Evolutionary conservation across 1,139 yeast genomes (phyloP).

Genomic region (Kurtzmaniella quercitrusa): DNA sequence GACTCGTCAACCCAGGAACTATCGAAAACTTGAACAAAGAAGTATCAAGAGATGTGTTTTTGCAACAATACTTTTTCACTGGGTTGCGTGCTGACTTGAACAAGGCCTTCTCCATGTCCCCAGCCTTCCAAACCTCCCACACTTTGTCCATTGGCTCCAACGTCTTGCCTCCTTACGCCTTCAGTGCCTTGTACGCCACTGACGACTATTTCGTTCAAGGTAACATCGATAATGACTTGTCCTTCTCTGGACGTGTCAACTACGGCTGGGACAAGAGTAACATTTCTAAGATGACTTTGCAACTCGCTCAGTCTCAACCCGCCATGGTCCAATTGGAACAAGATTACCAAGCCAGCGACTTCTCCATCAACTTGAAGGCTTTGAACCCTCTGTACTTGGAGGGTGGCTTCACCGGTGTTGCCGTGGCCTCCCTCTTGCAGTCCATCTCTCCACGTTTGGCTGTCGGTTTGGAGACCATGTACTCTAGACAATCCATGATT

Average conservation of each 20-base stretch:
- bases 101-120: constrained; percentile 86
- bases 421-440: constrained; percentile 90
- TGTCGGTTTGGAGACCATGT: constrained; percentile 89
- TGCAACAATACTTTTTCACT: constrained; percentile 85
- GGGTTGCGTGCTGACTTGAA: constrained; percentile 96
- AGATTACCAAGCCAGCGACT: constrained; percentile 88
- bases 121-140: constrained; percentile 97
- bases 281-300: constrained; percentile 82
- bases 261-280: constrained; percentile 84
- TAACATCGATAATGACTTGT: constrained; percentile 79
- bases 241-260: constrained; percentile 85
- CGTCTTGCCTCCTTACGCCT: constrained; percentile 86
- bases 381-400: constrained; percentile 80
- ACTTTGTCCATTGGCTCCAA: constrained; percentile 87
- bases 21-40: constrained; percentile 92
- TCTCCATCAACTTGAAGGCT: constrained; percentile 82
- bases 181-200: constrained; percentile 84
- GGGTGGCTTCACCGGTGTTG: constrained; percentile 65
- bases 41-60: constrained; percentile 87
- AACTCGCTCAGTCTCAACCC: constrained; percentile 86
- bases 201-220: constrained; percentile 89
- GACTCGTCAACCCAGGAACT: constrained; percentile 89
- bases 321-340: constrained; percentile 96
- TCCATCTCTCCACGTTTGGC: constrained; percentile 79
- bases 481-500: constrained; percentile 69